phyloP scores from a whole-genome alignment of 2,329 filamentous ascomycete genomes.

The Myrmaecium sp. region DNA sequence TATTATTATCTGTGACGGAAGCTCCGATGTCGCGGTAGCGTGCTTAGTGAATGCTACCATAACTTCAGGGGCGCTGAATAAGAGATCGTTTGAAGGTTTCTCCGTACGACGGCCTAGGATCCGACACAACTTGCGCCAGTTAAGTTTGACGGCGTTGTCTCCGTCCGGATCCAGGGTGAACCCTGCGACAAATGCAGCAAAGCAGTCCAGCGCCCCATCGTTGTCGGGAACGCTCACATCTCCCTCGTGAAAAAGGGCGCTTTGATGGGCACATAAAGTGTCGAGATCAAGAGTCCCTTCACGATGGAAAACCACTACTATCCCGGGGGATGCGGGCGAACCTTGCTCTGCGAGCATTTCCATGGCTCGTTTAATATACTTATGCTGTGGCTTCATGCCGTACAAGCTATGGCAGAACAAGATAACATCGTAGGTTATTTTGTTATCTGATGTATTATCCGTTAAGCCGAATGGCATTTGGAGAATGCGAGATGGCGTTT shows the following conservation, averaged over 20 bases:
- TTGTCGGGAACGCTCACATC: conserved; percentile 27
- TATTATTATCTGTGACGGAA: conserved; percentile 26
- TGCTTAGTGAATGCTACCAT: conserved; percentile 35
- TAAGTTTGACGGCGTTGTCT: conserved; percentile 15
- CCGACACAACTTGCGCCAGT: conserved; percentile 39
- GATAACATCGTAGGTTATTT: conserved; percentile 39
- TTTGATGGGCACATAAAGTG: conserved; percentile 31
- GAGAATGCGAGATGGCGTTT: conserved; percentile 22
- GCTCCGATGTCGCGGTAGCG: conserved; percentile 26
- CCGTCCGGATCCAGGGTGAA: conserved; percentile 18
- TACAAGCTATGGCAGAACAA: conserved; percentile 51
- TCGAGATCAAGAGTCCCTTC: conserved; percentile 26
- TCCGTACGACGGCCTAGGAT: conserved; percentile 24
- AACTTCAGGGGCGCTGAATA: conserved; percentile 31
- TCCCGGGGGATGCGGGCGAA: too few species aligned
- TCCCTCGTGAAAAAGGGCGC: conserved; percentile 30
- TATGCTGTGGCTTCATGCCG: conserved; percentile 34
- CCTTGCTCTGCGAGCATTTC: conserved; percentile 27
- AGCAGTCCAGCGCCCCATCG: conserved; percentile 30
- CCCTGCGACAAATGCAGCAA: conserved; percentile 36
- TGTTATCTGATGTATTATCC: conserved; percentile 13
- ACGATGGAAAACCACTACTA: conserved; percentile 41
- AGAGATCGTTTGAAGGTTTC: conserved; percentile 20
- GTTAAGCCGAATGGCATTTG: conserved; percentile 23
- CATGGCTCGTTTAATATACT: conserved; percentile 30